These are phyloP conservation scores for Heterobasidion annosum DNA, from an alignment of 1,284 basidiomycete genomes.

Conservation along the genomic window DNA sequence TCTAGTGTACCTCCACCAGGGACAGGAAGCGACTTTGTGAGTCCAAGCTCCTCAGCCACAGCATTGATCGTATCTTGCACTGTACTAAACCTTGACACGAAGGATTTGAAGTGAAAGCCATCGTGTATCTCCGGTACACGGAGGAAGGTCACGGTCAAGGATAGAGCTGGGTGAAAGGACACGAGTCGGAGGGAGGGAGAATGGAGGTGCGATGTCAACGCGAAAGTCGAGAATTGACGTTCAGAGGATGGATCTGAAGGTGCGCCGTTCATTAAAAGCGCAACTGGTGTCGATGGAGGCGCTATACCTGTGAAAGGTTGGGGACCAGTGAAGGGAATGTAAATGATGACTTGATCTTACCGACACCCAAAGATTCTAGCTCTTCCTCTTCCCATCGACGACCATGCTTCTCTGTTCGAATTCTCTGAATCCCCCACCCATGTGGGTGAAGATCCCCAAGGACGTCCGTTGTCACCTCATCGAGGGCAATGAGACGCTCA, in stretches of 20 bases:
- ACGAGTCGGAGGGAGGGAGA: constrained; percentile 62
- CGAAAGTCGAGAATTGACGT: constrained; percentile 64
- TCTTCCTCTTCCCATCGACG: constrained; percentile 65
- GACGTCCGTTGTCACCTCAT: constrained; percentile 44
- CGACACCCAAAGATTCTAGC: constrained; percentile 52
- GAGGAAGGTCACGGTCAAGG: constrained; percentile 46
- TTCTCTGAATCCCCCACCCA: constrained; percentile 61
- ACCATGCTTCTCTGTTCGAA: constrained; percentile 48
- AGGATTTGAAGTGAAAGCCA: constrained; percentile 55
- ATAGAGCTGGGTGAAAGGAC: constrained; percentile 55
- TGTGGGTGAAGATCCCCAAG: constrained; percentile 45
- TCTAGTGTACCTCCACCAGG: constrained; percentile 54
- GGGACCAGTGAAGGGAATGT: neutral
- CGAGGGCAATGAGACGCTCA: constrained; percentile 31
- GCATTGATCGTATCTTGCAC: constrained; percentile 44
- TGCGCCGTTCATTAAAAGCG: constrained; percentile 38
- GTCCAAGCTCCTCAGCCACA: constrained; percentile 58
- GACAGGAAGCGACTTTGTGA: constrained; percentile 50
- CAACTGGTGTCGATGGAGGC: constrained; percentile 32
- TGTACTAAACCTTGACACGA: constrained; percentile 45
- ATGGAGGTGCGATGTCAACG: constrained; percentile 63
- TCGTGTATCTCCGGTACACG: constrained; percentile 78
- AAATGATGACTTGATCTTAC: constrained; percentile 26
- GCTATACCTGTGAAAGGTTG: constrained; percentile 37
- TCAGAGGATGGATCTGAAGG: constrained; percentile 27